Evolutionary conservation across 371 early-diverging fungal genomes (phyloP).

Genomic region (Capillidium rhysosporum): DNA sequence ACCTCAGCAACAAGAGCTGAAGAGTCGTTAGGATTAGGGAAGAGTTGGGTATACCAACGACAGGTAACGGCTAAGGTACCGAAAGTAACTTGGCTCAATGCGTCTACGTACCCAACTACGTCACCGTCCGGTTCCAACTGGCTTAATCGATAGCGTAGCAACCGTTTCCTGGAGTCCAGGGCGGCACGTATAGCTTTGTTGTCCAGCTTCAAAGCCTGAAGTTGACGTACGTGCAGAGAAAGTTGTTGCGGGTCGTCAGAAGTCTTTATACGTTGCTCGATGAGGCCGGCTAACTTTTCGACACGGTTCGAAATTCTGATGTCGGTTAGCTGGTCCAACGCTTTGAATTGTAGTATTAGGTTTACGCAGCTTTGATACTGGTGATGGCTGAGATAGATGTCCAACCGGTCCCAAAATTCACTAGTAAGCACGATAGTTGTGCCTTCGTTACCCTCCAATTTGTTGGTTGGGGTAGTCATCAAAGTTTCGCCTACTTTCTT

Average conservation of each 20-base stretch:
- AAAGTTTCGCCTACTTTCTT: conserved; percentile 3
- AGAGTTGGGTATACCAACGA: neutral
- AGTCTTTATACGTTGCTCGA: neutral
- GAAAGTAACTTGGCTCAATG: neutral
- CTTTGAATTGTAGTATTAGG: neutral
- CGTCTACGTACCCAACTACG: neutral
- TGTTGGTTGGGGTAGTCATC: neutral
- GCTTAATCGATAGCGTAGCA: neutral
- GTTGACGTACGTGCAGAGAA: neutral
- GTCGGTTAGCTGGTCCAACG: neutral
- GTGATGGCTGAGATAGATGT: neutral
- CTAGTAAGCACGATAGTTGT: neutral
- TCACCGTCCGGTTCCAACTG: conserved; percentile 2
- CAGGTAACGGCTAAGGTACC: neutral
- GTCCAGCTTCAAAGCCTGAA: neutral
- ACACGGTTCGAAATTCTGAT: neutral
- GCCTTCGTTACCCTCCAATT: neutral
- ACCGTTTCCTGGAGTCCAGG: neutral
- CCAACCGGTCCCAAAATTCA: conserved; percentile 4
- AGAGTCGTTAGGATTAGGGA: neutral
- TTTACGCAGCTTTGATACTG: neutral
- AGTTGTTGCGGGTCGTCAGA: neutral
- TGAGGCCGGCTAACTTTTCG: neutral
- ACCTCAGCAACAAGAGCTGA: too few species aligned
- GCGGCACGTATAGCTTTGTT: neutral